Percentiles rank a stretch among this genome's conserved stretches.
phyloP scores from a whole-genome alignment of 495 filamentous ascomycete genomes.

The Cercophora scortea region DNA sequence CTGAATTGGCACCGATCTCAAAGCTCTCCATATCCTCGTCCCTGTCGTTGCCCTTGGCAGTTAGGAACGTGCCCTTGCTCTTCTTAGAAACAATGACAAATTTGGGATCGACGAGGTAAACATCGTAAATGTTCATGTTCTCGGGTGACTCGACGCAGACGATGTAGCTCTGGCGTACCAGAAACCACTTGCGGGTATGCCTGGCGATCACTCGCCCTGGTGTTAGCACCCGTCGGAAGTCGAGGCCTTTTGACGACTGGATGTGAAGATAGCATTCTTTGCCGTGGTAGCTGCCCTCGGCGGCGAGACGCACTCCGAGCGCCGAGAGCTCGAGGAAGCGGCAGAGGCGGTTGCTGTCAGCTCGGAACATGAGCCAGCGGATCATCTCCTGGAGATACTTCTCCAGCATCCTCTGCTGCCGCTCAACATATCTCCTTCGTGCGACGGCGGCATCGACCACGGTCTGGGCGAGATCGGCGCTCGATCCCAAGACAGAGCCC shows the following conservation, averaged over 20 bases:
- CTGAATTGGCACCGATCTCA: conserved; percentile 49
- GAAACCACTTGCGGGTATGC: conserved; percentile 92
- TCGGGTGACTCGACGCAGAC: conserved; percentile 97
- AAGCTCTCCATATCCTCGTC: conserved; percentile 27
- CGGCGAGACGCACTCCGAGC: conserved; percentile 87
- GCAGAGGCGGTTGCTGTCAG: conserved; percentile 92
- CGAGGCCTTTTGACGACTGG: conserved; percentile 81
- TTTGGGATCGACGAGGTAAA: conserved; percentile 83
- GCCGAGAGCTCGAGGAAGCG: conserved; percentile 95
- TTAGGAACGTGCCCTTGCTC: conserved; percentile 57
- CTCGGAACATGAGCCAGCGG: conserved; percentile 85
- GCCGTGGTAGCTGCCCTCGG: conserved; percentile 93
- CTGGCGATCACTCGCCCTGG: conserved; percentile 67
- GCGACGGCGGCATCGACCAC: conserved; percentile 20
- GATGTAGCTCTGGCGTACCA: conserved; percentile 94
- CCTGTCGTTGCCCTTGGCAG: conserved; percentile 45
- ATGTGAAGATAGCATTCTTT: conserved; percentile 95
- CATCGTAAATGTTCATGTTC: conserved; percentile 98
- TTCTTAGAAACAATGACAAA: conserved; percentile 74
- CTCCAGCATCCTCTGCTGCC: conserved; percentile 80
- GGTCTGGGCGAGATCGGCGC: conserved; percentile 14
- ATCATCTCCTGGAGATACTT: conserved; percentile 93
- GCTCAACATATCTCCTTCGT: conserved; percentile 45
- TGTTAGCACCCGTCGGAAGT: conserved; percentile 74
- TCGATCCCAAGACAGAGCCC: conserved; percentile 21